Evolutionary conservation across 345 rosid species (phyloP), one percentile per base, ranked within the genome.

Genomic region (Heritiera littoralis): DNA sequence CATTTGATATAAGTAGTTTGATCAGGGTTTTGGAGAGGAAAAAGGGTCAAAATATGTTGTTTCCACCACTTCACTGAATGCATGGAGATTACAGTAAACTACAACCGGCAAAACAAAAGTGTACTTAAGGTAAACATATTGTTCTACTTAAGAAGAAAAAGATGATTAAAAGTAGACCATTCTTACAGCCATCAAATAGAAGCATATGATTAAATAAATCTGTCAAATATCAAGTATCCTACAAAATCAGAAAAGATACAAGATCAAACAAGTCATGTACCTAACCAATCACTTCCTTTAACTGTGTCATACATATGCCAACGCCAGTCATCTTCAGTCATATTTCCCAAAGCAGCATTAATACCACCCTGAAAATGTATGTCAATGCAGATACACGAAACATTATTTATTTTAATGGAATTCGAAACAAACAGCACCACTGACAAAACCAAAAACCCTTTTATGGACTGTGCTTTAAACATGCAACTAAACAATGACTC

Each of bases 291-390:
- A 77, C 99, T 97, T 80, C 99, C 99, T 85, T 97, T 97, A 58
- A 94, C 99, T 75, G 99, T 97, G 72, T 97, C 99, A 83, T 97
- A 97, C 98, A 97, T 97, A 77, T 97, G 99, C 98, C 99, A 94
- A 81, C 98, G 87, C 99, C 98, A 97, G 78, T 94, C 99, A 89
- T 94, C 99, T 86, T 97, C 98, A 0, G 89, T 64, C 99, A 97
- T 97, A 83, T 97, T 97, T 63, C 99, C 99, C 75, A 97, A 78
- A 12, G 99, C 98, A 83, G 98, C 99, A 87, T 97, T 97, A 59
- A 97, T 97, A 60, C 98, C 99, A 86, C 99, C 99, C 98, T 96
- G 82, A 38, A 84, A 17, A 82, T n/a, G 49, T 60, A 72, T 9
- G 8, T 38, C 12, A 40, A 51, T 2, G 23, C 69, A 61, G n/a